These are phyloP conservation scores for Niveomyces coronatus DNA, from an alignment of 2,329 filamentous ascomycete species.

Conservation along the genomic window DNA sequence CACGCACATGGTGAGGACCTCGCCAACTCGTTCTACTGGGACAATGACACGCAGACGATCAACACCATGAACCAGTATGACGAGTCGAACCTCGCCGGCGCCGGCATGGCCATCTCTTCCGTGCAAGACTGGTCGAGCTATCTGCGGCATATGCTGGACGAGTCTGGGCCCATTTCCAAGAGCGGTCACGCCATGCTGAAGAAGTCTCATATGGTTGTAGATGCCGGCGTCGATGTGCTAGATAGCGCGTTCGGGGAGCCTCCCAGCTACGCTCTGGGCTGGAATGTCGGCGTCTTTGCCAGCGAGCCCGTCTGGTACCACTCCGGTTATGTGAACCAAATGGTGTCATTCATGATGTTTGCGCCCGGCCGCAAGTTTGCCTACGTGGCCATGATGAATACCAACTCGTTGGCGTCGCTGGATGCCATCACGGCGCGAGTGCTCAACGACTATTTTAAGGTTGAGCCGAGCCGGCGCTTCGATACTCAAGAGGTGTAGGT, in stretches of 20 bases:
- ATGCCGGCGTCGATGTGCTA: constrained; percentile 1
- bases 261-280: constrained; percentile 16
- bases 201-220: constrained; percentile 14
- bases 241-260: constrained; percentile 13
- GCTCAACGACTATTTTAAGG: constrained; percentile 16
- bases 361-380: constrained; percentile 17
- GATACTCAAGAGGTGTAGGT: constrained; percentile 13
- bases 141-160: constrained; percentile 22
- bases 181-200: constrained; percentile 17
- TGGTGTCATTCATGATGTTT: constrained; percentile 19
- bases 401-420: constrained; percentile 8
- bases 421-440: constrained; percentile 15
- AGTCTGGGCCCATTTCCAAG: constrained; percentile 18
- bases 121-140: constrained; percentile 28
- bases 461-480: constrained; percentile 9
- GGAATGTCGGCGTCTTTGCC: constrained; percentile 15
- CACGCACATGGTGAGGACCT: constrained; percentile 15
- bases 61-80: constrained; percentile 18
- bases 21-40: constrained; percentile 29
- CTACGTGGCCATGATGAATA: constrained; percentile 18
- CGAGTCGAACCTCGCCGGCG: constrained; percentile 25
- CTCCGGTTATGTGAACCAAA: constrained; percentile 15
- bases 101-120: constrained; percentile 31
- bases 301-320: constrained; percentile 17
- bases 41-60: constrained; percentile 19